Base-by-base conservation (phyloP, 2,329 filamentous ascomycete species). In the Diaporthe citriasiana region DNA sequence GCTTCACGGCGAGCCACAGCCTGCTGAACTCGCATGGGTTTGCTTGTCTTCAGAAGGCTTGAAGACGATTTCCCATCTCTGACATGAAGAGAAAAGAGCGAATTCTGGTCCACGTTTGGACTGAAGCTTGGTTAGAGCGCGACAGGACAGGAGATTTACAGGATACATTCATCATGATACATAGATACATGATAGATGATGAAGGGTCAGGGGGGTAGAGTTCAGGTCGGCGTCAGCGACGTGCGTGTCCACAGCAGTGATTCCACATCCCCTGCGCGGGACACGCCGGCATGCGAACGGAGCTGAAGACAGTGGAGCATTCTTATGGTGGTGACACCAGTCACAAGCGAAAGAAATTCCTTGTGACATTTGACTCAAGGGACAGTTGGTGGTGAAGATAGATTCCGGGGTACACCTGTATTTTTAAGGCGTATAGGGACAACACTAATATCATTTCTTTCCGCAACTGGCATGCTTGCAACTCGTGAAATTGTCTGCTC, bases 1-100 rank as follows among this genome's bases (percentile, higher is more conserved):
- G 89, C 80, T 92, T 89, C 78, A 89, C 91, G 72, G 89, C 89
- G 15, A 88, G 89, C 57, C 88, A 85, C 78, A 91, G 89, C 79
- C 79, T 91, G 75, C 25, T 75, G 33, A 75, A 75, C 33, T 73
- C 74, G 4, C 60, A 74, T 19, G 73, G 73, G 8, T 74, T 74
- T 33, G 70, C 70, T n/a, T 74, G 63, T 27, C 60, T 65, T 9
- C 73, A 74, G 60, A 50, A 56, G 9, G 47, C 38, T 30, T 74
- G 35, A 66, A 42, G 40, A 15, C 5, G 22, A 53, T 9, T 9
- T 45, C 12, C 15, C n/a, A 1, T n/a, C n/a, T 12, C 3, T 8
- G 56, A 63, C 22, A 4, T 27, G 9, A 45, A n/a, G 27, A 33
- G 22, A 51, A 13, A 47, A 25, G 33, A 42, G 12, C 33, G 45